These are phyloP conservation scores for Cyclotella baltica DNA, from an alignment of 108 stramenopile species.

Conservation along the genomic window DNA sequence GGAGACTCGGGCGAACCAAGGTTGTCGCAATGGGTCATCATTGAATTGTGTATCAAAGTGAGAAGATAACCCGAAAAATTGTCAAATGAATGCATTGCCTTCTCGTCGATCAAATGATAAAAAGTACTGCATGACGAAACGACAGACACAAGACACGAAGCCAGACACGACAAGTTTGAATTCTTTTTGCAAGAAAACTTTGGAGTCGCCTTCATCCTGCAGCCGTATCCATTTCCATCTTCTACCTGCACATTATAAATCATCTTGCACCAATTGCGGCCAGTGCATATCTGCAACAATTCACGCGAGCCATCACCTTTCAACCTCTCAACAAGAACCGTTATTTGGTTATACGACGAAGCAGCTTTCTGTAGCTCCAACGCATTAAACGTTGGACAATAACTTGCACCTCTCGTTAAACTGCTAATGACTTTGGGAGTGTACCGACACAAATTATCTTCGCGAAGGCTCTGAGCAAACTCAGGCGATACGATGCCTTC, in stretches of 20 bases:
- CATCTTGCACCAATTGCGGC: neutral
- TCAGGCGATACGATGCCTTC: neutral
- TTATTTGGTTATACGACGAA: neutral
- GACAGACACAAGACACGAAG: neutral
- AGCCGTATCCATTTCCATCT: conserved; percentile 9
- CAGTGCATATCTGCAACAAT: neutral
- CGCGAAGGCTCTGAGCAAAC: neutral
- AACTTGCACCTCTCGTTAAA: neutral
- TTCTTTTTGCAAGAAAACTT: neutral
- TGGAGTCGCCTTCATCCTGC: neutral
- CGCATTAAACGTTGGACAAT: conserved; percentile 1
- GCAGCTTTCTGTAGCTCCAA: neutral
- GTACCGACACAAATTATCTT: neutral
- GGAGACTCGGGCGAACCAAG: neutral
- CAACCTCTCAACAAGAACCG: neutral
- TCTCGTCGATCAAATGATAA: neutral
- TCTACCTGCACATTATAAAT: neutral
- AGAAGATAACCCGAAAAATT: neutral
- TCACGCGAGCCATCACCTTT: neutral
- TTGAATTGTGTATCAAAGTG: neutral
- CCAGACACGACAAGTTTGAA: neutral
- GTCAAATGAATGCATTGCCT: neutral
- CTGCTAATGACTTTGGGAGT: neutral
- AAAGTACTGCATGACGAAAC: neutral
- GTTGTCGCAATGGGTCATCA: neutral